phyloP scores from a whole-genome alignment of 257 asterid species.

The Solanum medicagineum region DNA sequence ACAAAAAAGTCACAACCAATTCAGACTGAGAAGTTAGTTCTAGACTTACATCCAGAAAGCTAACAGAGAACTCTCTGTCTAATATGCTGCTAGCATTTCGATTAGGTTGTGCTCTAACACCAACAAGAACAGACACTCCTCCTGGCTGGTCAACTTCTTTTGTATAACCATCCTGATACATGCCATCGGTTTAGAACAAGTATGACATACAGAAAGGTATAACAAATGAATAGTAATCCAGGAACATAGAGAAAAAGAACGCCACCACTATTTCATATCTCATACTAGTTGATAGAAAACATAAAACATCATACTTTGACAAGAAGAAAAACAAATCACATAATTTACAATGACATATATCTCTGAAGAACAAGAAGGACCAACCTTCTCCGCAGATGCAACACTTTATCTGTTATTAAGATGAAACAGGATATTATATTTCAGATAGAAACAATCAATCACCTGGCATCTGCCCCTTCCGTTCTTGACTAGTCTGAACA shows the following conservation, averaged over 20 bases:
- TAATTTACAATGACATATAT: background rate
- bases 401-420: background rate
- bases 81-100: slow-evolving; percentile 17
- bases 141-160: slow-evolving; percentile 27
- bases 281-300: background rate
- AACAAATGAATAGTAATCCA: background rate
- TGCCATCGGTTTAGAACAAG: background rate
- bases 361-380: background rate
- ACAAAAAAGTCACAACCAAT: background rate
- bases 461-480: too few relatives aligned
- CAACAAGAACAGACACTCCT: slow-evolving; percentile 48
- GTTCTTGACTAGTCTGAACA: background rate
- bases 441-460: background rate
- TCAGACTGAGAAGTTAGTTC: background rate
- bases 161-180: slow-evolving; percentile 65
- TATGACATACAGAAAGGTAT: background rate
- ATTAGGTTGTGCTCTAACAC: slow-evolving; percentile 15
- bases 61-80: slow-evolving; percentile 38
- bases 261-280: background rate
- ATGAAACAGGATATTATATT: background rate
- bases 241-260: background rate
- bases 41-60: slow-evolving; percentile 55
- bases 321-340: background rate
- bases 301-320: background rate
- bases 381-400: background rate